Base-by-base conservation (phyloP, 2,329 filamentous ascomycete species). In the Fusarium sp. region DNA sequence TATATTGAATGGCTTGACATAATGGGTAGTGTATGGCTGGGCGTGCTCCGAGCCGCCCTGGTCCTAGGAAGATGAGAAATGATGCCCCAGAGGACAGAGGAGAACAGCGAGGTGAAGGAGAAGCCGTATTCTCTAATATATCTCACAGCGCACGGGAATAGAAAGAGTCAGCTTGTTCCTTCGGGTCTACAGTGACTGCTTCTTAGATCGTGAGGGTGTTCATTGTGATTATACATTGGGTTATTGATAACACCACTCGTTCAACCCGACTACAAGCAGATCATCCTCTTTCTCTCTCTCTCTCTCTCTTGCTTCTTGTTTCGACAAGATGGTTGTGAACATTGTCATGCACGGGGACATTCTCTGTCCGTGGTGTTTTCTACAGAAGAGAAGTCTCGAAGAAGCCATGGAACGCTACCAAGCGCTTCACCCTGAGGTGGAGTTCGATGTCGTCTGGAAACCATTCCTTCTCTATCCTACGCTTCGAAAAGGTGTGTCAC, bases 291-390 rank as follows among this genome's bases (percentile, higher is more conserved):
- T 15, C 16, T 15, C 30, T 38, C 34, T 25, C 32, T 22, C 43
- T 18, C 9, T 7, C 30, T 6, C 11, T 12, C 20, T 8, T 14
- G 24, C n/a, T 15, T 20, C 29, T 6, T 25, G 8, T 22, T 58
- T 42, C 25, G 18, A 32, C 47, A 52, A 14, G 29, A 76, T 74
- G 72, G 44, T 70, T 22, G 59, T 76, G 49, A 60, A 70, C 9
- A 81, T 87, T 63, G 83, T 86, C 50, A 77, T 86, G 47, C 83
- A 86, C 69, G 77, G 83, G 40, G 86, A 88, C 73, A 80, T 84
- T 9, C 77, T 85, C 40, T 88, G 86, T 62, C 84, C 85, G 6
- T 87, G 84, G 79, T 86, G 83, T 70, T 88, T 85, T 70, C 79
- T 87, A 63, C 81, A 82, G 61, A 81, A 85, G 66, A 82, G 79